These are phyloP conservation scores for Stagonosporopsis chrysanthemi DNA, from an alignment of 2,329 filamentous ascomycete species.

Conservation along the genomic window DNA sequence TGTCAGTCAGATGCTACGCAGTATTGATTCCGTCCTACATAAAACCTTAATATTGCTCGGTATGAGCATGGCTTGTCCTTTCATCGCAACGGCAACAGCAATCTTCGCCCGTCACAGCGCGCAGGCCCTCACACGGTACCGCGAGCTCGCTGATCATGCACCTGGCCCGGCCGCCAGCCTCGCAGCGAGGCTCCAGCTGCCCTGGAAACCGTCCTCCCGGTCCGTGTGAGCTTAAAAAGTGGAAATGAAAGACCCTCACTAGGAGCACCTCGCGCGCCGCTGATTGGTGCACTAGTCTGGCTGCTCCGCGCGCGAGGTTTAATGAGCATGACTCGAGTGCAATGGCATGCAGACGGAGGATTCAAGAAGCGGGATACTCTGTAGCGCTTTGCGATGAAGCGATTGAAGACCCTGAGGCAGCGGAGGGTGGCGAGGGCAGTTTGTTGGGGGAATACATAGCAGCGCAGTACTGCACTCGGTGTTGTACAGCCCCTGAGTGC, in stretches of 20 bases:
- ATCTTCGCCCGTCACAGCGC: not conserved
- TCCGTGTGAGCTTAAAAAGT: conserved; percentile 42
- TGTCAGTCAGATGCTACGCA: conserved; percentile 2
- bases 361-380: conserved; percentile 13
- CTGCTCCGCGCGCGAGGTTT: conserved; percentile 30
- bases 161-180: not conserved
- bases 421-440: not conserved
- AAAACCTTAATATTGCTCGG: not conserved
- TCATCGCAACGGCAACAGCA: not conserved
- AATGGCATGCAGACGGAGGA: conserved; percentile 16
- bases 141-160: not conserved
- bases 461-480: not conserved
- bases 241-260: conserved; percentile 39
- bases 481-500: conserved; percentile 15
- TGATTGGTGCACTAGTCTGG: conserved; percentile 38
- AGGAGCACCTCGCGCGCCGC: conserved; percentile 5
- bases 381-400: conserved; percentile 2
- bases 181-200: conserved; percentile 23
- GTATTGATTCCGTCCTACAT: not conserved
- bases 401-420: not conserved
- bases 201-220: conserved; percentile 22
- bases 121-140: not conserved
- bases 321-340: conserved; percentile 30
- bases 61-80: not conserved
- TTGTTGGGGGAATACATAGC: not conserved